Conservation (phyloP, 495 filamentous ascomycete species). For the Talaromyces liani region DNA sequence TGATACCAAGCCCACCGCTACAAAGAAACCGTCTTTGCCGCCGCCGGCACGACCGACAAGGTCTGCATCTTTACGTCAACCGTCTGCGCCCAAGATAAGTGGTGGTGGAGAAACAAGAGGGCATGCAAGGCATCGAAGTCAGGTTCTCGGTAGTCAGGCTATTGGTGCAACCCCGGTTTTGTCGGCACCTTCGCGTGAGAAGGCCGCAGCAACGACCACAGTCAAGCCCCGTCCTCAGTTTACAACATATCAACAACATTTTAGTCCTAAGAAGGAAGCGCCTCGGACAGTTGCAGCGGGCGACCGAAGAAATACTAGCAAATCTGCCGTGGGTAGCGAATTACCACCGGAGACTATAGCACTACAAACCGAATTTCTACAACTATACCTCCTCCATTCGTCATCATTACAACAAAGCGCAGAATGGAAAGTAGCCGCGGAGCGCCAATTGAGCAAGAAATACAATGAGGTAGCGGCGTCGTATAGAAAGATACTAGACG, state of each 20-base stretch:
- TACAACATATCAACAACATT: conserved; percentile 62
- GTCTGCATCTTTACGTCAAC: conserved; percentile 37
- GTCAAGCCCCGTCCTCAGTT: conserved; percentile 45
- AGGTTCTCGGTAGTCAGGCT: conserved; percentile 15
- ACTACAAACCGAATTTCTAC: conserved; percentile 65
- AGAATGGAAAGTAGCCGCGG: conserved; percentile 30
- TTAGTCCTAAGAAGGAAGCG: conserved; percentile 60
- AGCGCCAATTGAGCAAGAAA: conserved; percentile 26
- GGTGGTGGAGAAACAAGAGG: conserved; percentile 14
- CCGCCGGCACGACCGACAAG: conserved; percentile 28
- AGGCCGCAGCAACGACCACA: conserved; percentile 11
- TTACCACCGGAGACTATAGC: conserved; percentile 50
- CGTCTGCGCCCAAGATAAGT: conserved; percentile 13
- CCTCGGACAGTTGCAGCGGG: conserved; percentile 36
- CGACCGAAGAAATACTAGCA: background rate
- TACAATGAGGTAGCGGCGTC: conserved; percentile 30
- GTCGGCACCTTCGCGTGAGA: background rate
- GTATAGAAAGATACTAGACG: conserved; percentile 25
- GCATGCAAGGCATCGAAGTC: conserved; percentile 32
- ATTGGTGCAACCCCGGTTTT: background rate
- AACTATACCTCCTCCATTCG: conserved; percentile 62
- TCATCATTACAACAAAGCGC: conserved; percentile 23
- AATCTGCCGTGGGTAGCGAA: conserved; percentile 10
- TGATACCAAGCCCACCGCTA: conserved; percentile 16
- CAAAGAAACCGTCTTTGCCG: conserved; percentile 32